Percentiles rank a stretch among this genome's conserved stretches.
These are phyloP conservation scores for Skeletonema costatum DNA, from an alignment of 108 stramenopile genomes.

Conservation along the genomic window DNA sequence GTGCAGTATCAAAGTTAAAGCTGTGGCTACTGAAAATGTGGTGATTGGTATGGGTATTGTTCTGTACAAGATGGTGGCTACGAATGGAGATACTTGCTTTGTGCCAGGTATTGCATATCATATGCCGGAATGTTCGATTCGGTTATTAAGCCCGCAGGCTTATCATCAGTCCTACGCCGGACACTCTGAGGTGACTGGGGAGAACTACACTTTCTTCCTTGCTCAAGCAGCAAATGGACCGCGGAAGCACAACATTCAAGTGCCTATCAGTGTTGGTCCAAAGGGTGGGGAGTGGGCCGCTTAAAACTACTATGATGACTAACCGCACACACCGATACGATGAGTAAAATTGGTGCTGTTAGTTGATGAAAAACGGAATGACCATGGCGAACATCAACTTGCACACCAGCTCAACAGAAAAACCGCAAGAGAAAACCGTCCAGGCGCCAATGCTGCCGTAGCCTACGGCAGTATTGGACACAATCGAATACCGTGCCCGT, in stretches of 20 bases:
- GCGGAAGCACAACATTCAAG: neutral
- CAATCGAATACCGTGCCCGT: too few species aligned
- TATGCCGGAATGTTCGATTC: neutral
- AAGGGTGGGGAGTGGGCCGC: too few species aligned
- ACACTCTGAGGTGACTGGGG: neutral
- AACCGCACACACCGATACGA: too few species aligned
- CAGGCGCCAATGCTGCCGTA: too few species aligned
- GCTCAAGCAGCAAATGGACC: neutral
- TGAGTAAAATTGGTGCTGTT: too few species aligned
- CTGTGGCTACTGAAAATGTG: neutral
- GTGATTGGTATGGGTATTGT: slow-evolving; percentile 23
- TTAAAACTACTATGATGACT: too few species aligned
- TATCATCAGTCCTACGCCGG: slow-evolving; percentile 10
- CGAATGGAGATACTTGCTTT: neutral
- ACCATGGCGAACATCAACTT: too few species aligned
- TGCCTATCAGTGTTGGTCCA: neutral
- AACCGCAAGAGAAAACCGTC: too few species aligned
- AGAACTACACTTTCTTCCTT: neutral
- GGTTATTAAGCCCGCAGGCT: slow-evolving; percentile 15
- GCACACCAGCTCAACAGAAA: too few species aligned
- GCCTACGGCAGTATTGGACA: too few species aligned
- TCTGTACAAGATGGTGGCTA: neutral
- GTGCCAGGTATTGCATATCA: slow-evolving; percentile 3
- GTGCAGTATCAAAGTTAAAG: slow-evolving; percentile 1
- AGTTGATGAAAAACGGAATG: too few species aligned